Percentiles rank a stretch among this genome's conserved stretches.
Evolutionary conservation across 2,329 filamentous ascomycete species (phyloP).

Genomic region (Fusarium sp.): DNA sequence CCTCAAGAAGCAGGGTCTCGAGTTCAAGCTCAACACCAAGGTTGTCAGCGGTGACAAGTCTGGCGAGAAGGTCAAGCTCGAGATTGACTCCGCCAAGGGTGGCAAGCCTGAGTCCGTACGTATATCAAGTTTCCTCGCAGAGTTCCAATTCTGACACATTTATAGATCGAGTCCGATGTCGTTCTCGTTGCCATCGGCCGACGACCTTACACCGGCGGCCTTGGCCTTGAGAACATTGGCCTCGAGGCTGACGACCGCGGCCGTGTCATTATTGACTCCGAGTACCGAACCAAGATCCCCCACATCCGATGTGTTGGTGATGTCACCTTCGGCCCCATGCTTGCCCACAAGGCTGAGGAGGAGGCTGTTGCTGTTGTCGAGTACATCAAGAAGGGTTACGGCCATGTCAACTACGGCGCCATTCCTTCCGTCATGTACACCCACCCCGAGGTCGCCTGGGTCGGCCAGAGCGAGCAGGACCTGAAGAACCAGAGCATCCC

Average conservation of each 20-base stretch:
- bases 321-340: constrained; percentile 97
- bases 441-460: constrained; percentile 97
- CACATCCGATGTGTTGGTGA: constrained; percentile 98
- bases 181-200: constrained; percentile 97
- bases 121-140: constrained; percentile 23
- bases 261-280: constrained; percentile 95
- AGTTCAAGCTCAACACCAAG: constrained; percentile 98
- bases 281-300: constrained; percentile 97
- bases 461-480: constrained; percentile 96
- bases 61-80: constrained; percentile 81
- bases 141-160: constrained; percentile 34
- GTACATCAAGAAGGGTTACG: constrained; percentile 97
- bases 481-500: constrained; percentile 89
- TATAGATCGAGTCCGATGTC: constrained; percentile 90
- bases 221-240: constrained; percentile 93
- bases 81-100: constrained; percentile 92
- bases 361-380: constrained; percentile 95
- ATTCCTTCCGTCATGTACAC: constrained; percentile 99
- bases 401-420: constrained; percentile 98
- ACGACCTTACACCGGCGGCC: constrained; percentile 90
- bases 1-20: constrained; percentile 94
- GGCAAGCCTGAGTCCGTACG: constrained; percentile 92
- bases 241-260: constrained; percentile 93
- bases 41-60: constrained; percentile 85
- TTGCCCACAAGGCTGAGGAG: constrained; percentile 99